These are phyloP conservation scores for Pleurozium schreberi DNA, from an alignment of 225 moss, liverwort and hornwort genomes.

Conservation along the genomic window DNA sequence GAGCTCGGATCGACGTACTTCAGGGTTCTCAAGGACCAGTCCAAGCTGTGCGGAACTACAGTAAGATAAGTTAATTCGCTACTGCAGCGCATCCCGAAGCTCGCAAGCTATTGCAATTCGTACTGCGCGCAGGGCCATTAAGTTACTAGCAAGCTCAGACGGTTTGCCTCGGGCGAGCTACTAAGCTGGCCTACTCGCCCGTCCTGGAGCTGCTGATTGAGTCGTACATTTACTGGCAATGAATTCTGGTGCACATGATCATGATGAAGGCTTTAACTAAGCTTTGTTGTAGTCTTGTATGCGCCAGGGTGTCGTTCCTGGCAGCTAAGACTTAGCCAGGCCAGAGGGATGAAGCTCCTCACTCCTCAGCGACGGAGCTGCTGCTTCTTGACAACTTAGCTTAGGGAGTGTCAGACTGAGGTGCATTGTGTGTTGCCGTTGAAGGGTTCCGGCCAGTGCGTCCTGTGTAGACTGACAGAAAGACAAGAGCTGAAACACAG, in stretches of 20 bases:
- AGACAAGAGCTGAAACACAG: not conserved
- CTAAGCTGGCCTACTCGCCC: not conserved
- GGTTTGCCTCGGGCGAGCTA: not conserved
- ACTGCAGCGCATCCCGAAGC: not conserved
- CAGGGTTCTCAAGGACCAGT: not conserved
- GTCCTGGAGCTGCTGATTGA: not conserved
- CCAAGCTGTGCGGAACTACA: not conserved
- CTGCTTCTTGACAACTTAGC: not conserved
- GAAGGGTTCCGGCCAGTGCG: not conserved
- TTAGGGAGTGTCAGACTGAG: conserved; percentile 6
- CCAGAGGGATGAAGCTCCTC: not conserved
- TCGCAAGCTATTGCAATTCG: not conserved
- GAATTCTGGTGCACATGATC: conserved; percentile 14
- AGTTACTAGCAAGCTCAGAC: not conserved
- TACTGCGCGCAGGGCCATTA: not conserved
- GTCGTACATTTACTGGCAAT: not conserved
- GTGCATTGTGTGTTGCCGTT: not conserved
- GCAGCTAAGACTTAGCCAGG: too few species aligned
- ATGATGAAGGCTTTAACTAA: not conserved
- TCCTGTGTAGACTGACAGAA: not conserved
- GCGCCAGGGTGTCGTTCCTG: conserved; percentile 18
- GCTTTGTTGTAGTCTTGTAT: not conserved
- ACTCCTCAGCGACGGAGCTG: not conserved
- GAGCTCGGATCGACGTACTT: not conserved
- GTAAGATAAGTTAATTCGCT: too few species aligned